Conservation (phyloP, 768 basidiomycete genomes). For the Steccherinum ochraceum region DNA sequence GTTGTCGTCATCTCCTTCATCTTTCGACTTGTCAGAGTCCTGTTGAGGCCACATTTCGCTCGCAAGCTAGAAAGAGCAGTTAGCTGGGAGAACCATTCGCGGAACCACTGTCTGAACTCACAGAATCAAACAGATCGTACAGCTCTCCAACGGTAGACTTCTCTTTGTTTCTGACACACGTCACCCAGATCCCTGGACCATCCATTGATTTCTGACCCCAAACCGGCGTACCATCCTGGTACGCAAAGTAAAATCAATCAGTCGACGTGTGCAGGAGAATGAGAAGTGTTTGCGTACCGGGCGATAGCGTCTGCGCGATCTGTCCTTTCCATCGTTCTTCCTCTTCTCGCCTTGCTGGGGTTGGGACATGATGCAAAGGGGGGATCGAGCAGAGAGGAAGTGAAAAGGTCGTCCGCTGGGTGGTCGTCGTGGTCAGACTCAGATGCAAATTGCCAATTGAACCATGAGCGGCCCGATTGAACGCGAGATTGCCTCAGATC, state of each 20-base stretch:
- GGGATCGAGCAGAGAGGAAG: not conserved
- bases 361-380: not conserved
- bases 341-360: constrained; percentile 17
- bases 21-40: constrained; percentile 8
- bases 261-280: too few relatives aligned
- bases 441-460: not conserved
- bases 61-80: constrained; percentile 43
- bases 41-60: constrained; percentile 62
- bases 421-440: not conserved
- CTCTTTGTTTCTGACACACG: constrained; percentile 81
- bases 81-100: not conserved
- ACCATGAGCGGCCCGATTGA: not conserved
- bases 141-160: constrained; percentile 70
- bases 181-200: constrained; percentile 83
- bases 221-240: constrained; percentile 62
- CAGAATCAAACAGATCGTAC: constrained; percentile 73
- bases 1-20: constrained; percentile 17
- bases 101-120: constrained; percentile 29
- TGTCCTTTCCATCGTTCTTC: constrained; percentile 19
- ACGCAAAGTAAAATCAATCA: not conserved
- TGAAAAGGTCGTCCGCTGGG: not conserved
- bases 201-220: constrained; percentile 63
- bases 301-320: constrained; percentile 16
- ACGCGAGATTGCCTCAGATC: not conserved
- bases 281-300: constrained; percentile 12